phyloP scores from a whole-genome alignment of 495 filamentous ascomycete species.

The Penicillium roqueforti region DNA sequence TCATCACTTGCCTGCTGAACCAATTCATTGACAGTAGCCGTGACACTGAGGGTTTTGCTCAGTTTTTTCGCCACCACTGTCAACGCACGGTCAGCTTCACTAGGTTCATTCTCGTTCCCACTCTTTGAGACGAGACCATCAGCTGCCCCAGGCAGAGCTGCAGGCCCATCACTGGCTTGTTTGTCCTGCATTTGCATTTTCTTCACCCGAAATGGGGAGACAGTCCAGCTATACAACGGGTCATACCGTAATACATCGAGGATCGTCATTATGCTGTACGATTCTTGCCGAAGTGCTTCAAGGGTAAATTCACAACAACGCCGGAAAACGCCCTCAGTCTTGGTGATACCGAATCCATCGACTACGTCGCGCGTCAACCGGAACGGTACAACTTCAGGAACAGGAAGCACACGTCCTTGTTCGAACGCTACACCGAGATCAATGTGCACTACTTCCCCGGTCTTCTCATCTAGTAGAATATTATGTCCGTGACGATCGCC shows the following conservation, averaged over 20 bases:
- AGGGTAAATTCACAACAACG: slow-evolving; percentile 97
- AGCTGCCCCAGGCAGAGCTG: slow-evolving; percentile 27
- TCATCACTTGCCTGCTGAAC: slow-evolving; percentile 95
- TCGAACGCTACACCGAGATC: slow-evolving; percentile 96
- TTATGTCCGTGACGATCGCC: slow-evolving; percentile 96
- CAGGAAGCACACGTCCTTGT: slow-evolving; percentile 83
- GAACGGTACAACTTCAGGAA: slow-evolving; percentile 95
- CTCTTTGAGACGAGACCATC: slow-evolving; percentile 37
- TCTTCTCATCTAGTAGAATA: slow-evolving; percentile 85
- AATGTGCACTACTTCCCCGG: slow-evolving; percentile 93
- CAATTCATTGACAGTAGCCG: slow-evolving; percentile 91
- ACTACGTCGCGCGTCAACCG: slow-evolving; percentile 92
- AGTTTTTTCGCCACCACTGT: slow-evolving; percentile 93
- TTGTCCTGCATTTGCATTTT: slow-evolving; percentile 61
- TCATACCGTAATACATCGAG: slow-evolving; percentile 94
- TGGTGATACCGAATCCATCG: slow-evolving; percentile 94
- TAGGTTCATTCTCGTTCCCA: slow-evolving; percentile 69
- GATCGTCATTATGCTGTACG: slow-evolving; percentile 94
- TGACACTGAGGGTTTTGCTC: slow-evolving; percentile 86
- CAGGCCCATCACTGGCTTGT: slow-evolving; percentile 44
- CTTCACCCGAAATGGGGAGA: slow-evolving; percentile 82
- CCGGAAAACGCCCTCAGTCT: slow-evolving; percentile 92
- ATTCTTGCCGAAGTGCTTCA: slow-evolving; percentile 86
- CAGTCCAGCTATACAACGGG: slow-evolving; percentile 91
- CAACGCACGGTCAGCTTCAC: slow-evolving; percentile 87